A percentile compares a stretch with the other conserved stretches of the same genome.
These are phyloP conservation scores for Clavaria fumosa DNA, from an alignment of 768 basidiomycete species.

Conservation along the genomic window DNA sequence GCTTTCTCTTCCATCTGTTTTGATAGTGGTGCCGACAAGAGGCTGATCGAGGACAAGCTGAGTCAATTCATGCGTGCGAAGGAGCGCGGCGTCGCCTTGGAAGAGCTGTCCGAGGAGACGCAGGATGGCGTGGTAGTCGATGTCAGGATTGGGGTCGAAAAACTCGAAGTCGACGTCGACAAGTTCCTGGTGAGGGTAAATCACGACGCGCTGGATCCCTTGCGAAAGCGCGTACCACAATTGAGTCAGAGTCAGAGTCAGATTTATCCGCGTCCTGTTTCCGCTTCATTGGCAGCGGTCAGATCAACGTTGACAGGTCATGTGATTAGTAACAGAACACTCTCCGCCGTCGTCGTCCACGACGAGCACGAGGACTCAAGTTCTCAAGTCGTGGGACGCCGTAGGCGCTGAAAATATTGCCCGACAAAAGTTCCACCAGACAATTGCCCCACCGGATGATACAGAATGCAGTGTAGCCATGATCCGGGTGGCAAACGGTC, in stretches of 20 bases:
- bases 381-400: no score
- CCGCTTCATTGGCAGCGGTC: no score
- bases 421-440: no score
- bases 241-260: constrained; percentile 22
- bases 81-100: constrained; percentile 51
- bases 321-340: not conserved
- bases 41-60: constrained; percentile 68
- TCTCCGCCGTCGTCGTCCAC: not conserved
- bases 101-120: constrained; percentile 58
- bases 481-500: no score
- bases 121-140: constrained; percentile 82
- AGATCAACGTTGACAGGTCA: no score
- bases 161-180: constrained; percentile 91
- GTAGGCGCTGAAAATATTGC: no score
- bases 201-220: constrained; percentile 17
- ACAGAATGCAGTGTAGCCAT: no score
- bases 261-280: constrained; percentile 29
- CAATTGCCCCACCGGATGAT: no score
- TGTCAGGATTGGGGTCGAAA: constrained; percentile 64
- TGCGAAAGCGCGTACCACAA: constrained; percentile 22
- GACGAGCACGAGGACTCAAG: no score
- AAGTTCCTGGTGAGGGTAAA: constrained; percentile 31
- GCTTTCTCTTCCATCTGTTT: constrained; percentile 78
- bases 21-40: constrained; percentile 74
- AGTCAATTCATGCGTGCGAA: constrained; percentile 60